Conservation (phyloP, 176 grass and related monocot species). For the Cenchrus purpureus region DNA sequence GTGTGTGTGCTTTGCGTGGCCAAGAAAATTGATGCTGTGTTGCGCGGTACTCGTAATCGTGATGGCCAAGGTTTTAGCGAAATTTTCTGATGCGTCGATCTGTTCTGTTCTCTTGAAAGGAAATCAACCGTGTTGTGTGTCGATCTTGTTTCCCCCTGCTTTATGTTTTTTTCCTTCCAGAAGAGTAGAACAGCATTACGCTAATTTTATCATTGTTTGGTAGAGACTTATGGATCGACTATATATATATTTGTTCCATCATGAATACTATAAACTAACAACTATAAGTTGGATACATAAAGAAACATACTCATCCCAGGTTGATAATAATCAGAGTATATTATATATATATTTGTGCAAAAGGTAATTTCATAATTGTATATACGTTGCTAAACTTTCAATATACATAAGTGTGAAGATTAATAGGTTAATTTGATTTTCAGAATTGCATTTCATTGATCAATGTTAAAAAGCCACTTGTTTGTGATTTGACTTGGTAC, state of each 20-base stretch:
- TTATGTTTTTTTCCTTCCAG: background rate
- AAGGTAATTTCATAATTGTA: background rate
- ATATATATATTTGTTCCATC: background rate
- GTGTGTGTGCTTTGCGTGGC: conserved; percentile 41
- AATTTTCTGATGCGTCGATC: background rate
- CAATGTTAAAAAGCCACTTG: background rate
- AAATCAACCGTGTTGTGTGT: conserved; percentile 32
- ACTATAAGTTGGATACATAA: background rate
- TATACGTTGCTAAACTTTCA: background rate
- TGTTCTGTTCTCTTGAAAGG: conserved; percentile 34
- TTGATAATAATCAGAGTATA: too few species aligned
- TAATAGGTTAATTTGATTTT: background rate
- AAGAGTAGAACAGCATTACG: background rate
- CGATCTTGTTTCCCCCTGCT: background rate
- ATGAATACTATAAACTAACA: background rate
- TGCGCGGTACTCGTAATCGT: conserved; percentile 51
- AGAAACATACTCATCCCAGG: background rate
- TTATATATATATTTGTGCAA: background rate
- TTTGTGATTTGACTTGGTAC: background rate
- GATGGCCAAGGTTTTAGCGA: conserved; percentile 31
- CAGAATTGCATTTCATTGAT: too few species aligned
- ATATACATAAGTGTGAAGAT: background rate
- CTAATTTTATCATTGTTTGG: background rate
- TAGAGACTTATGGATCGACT: background rate
- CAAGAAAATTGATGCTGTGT: conserved; percentile 25